Evolutionary conservation across 2,329 filamentous ascomycete species (phyloP).

Genomic region (Diaporthe batatas): DNA sequence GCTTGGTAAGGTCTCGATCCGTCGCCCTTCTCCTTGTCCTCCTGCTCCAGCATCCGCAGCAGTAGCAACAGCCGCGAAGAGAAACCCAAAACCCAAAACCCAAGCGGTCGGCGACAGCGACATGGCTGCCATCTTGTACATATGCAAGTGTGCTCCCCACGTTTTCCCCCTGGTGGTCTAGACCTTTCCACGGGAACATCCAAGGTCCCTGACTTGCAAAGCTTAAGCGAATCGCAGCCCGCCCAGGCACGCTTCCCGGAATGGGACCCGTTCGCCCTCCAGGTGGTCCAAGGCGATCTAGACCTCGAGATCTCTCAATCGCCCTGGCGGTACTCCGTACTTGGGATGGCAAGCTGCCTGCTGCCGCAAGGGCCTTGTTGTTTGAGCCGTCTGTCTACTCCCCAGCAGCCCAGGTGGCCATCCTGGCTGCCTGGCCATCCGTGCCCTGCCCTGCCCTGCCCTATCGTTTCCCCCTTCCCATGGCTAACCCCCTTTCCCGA

Average conservation of each 20-base stretch:
- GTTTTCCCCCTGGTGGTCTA: constrained; percentile 34
- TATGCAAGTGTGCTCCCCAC: constrained; percentile 19
- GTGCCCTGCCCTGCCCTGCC: not conserved
- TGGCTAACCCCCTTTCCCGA: constrained; percentile 3
- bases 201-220: constrained; percentile 36
- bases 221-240: constrained; percentile 38
- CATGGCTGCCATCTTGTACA: constrained; percentile 19
- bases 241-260: constrained; percentile 12
- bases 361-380: not conserved
- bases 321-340: constrained; percentile 23
- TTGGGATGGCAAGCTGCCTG: not conserved
- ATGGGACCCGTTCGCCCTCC: constrained; percentile 34
- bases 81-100: constrained; percentile 1
- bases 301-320: constrained; percentile 26
- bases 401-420: not conserved
- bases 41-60: not conserved
- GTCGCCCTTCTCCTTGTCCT: not conserved
- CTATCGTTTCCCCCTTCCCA: not conserved
- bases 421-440: too few relatives aligned
- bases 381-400: not conserved
- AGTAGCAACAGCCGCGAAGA: not conserved
- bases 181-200: constrained; percentile 34
- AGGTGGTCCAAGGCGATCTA: constrained; percentile 32
- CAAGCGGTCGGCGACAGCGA: constrained; percentile 7
- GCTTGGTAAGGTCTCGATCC: too few relatives aligned